These are phyloP conservation scores for Aspergillus ochraceoroseus DNA, from an alignment of 2,329 filamentous ascomycete genomes.

Conservation along the genomic window DNA sequence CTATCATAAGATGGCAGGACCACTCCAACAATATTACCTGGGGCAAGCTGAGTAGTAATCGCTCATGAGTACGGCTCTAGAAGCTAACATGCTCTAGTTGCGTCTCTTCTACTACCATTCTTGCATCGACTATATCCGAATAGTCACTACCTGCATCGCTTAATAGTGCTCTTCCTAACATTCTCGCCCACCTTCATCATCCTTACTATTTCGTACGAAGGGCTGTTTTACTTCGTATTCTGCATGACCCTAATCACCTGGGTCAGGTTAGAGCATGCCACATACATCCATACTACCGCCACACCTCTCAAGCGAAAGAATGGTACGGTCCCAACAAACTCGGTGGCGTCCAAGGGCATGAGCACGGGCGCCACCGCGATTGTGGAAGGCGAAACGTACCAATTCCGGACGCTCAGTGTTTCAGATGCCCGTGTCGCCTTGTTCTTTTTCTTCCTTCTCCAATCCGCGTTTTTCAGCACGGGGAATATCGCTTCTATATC, in stretches of 20 bases:
- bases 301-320: constrained; percentile 13
- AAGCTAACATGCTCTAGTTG: constrained; percentile 45
- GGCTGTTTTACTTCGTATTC: constrained; percentile 90
- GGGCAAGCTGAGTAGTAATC: no score
- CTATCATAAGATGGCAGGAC: no score
- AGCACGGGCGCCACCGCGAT: constrained; percentile 33
- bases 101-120: constrained; percentile 73
- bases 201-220: constrained; percentile 94
- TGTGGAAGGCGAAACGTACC: constrained; percentile 30
- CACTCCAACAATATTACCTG: no score
- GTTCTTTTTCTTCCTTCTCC: constrained; percentile 91
- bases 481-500: constrained; percentile 94
- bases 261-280: constrained; percentile 83
- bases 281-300: constrained; percentile 49
- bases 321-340: constrained; percentile 16
- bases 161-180: constrained; percentile 83
- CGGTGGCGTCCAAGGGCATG: constrained; percentile 25
- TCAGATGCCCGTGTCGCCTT: constrained; percentile 83
- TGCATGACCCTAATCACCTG: constrained; percentile 75
- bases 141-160: constrained; percentile 81
- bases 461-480: constrained; percentile 94
- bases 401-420: constrained; percentile 65
- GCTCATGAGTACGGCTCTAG: no score
- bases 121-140: constrained; percentile 76
- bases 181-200: constrained; percentile 94